Evolutionary conservation across 1,139 yeast species (phyloP), one percentile per base, ranked within the genome.

Genomic region (Saccharomyces hybrid): DNA sequence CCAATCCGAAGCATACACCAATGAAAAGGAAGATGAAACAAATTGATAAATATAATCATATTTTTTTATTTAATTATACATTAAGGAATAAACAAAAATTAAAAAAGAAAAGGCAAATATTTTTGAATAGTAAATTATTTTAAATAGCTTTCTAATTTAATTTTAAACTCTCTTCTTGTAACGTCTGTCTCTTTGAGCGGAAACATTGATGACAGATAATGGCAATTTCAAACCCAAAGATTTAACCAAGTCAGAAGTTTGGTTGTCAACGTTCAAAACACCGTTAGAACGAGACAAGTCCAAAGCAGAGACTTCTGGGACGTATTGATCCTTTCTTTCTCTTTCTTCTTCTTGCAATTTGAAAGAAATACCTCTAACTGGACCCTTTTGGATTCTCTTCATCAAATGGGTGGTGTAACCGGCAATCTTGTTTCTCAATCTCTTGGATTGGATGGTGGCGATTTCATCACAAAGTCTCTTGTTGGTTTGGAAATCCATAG

Each of bases 311-410:
- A 91, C 96, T 78, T 91, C 98, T 81, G 99, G 99, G 74, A 95
- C 99, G 81, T 91, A 95, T 84, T 95, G 99, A 81, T 95, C 99
- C 83, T 95, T 93, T 84, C 99, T 88, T 83, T 95, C 99, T 86
- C 99, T 93, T 86, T 95, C 99, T 83, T 93, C 99, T 83, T 93
- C 99, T 85, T 93, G 99, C 76, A 93, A 89, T 82, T 95, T 95
- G 97, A 93, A 93, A 73, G 99, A 93, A 72, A 93, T 95, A 84
- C 99, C 99, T 86, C 98, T 91, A 72, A 93, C 99, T 83, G 99
- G 99, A 76, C 99, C 99, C 86, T 93, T 93, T 82, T 95, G 99
- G 76, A 93, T 93, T 84, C 99, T 91, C 86, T 89, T 91, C 99
- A 93, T 95, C 81, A 93, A 86, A 81, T 93, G 99, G 75, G 99